Base-by-base conservation (phyloP, 106 monocot species). In the Dioscorea zingiberensis region DNA sequence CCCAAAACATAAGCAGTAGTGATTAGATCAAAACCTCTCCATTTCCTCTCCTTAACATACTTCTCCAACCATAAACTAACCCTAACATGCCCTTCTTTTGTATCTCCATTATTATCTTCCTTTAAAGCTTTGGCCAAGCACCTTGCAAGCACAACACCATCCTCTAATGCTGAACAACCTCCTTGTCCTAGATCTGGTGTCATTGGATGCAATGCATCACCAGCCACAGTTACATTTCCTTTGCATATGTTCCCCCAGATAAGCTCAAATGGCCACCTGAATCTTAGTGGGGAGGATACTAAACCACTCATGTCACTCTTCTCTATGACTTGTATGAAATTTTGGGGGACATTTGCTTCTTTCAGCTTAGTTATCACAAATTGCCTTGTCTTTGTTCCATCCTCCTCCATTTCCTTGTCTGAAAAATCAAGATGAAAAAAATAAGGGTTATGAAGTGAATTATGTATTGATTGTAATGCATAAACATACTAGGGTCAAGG, bases 191-290 rank as follows among this genome's bases (percentile, higher is more conserved):
- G 17, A 19, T 93, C 93, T 2, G 88, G 88, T 7, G 93, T 93
- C 93, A 88, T 93, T 8, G 88, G 83, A 59, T 93, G 93, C 54
- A 93, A 70, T 1, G 93, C 93, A 47, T 93, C 93, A 0, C 93
- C 93, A 17, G 81, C 80, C 14, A 88, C 71, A 25, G 82, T 85
- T 3, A 88, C 85, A 63, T 76, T 73, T 18, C 66, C 77, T 28
- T 75, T 78, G 69, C 55, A 71, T 25, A 83, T 73, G 8, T 73
- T 73, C 6, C 77, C 89, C 65, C 54, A 59, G 0, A 88, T 29
- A 27, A 93, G 44, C 15, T 78, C 71, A 32, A 85, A 63, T 7
- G 89, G 89, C 47, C 27, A 75, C 19, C 92, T 63, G 60, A 73
- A 85, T 48, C 71, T 72, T 54, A 93, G 16, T 1, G 83, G 89